These are phyloP conservation scores for Dissophora ornata DNA, from an alignment of 192 early-diverging fungal genomes.

Conservation along the genomic window DNA sequence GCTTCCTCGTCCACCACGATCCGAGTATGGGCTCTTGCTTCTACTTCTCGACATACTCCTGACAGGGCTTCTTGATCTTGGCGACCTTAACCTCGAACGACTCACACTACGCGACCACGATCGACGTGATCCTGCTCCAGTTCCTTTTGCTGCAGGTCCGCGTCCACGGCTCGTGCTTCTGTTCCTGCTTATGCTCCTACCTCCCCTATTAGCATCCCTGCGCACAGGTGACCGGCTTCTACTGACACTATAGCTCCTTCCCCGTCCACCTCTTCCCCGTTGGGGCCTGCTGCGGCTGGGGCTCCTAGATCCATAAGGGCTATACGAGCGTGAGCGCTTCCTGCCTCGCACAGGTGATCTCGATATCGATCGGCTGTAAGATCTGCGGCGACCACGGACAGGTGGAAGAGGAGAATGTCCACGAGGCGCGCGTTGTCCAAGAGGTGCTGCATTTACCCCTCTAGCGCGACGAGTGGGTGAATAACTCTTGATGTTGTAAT, in stretches of 20 bases:
- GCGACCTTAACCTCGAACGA: conserved; percentile 17
- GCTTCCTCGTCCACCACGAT: conserved; percentile 19
- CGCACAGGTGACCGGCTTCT: conserved; percentile 34
- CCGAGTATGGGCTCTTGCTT: conserved; percentile 29
- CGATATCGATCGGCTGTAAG: conserved; percentile 39
- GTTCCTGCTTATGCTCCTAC: conserved; percentile 24
- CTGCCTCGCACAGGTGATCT: conserved; percentile 47
- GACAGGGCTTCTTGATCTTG: conserved; percentile 20
- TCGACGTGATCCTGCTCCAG: conserved; percentile 28
- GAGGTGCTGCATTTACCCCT: conserved; percentile 44
- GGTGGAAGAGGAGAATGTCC: conserved; percentile 40
- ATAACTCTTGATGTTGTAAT: conserved; percentile 1
- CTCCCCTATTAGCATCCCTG: conserved; percentile 6
- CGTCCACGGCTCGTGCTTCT: conserved; percentile 24
- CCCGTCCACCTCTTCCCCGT: conserved; percentile 19
- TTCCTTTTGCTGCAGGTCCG: conserved; percentile 2
- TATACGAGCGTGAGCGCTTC: conserved; percentile 49
- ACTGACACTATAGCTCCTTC: conserved; percentile 29
- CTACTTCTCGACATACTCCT: conserved; percentile 19
- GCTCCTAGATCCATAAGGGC: conserved; percentile 47
- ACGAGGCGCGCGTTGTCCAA: conserved; percentile 23
- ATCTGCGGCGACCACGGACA: conserved; percentile 12
- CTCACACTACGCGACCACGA: conserved; percentile 41
- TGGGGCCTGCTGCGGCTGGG: conserved; percentile 20
- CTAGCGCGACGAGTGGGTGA: conserved; percentile 20